Percentiles rank a stretch among this genome's conserved stretches.
Conservation (phyloP, 78 protist species). For the Dictyostelium citrinum region DNA sequence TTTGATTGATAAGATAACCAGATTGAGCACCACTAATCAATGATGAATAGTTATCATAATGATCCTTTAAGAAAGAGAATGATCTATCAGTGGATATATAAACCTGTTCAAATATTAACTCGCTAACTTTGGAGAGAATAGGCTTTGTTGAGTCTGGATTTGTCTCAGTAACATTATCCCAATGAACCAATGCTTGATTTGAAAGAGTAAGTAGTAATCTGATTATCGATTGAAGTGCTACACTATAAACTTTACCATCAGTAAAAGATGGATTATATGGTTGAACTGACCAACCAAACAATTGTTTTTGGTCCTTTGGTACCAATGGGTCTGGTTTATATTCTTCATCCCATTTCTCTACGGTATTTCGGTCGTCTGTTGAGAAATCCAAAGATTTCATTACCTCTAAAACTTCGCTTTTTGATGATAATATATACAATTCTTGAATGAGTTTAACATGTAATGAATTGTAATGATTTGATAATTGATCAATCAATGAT, state of each 20-base stretch:
- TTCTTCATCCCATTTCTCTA: constrained; percentile 23
- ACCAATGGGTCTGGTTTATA: background rate
- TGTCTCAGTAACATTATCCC: background rate
- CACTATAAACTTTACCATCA: background rate
- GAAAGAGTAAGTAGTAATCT: background rate
- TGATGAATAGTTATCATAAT: background rate
- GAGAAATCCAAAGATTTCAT: constrained; percentile 25
- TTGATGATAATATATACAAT: background rate
- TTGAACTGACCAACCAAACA: constrained; percentile 31
- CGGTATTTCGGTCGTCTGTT: background rate
- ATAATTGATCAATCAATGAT: background rate
- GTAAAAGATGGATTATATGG: background rate
- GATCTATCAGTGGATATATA: background rate
- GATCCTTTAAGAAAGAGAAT: constrained; percentile 6
- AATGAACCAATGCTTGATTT: background rate
- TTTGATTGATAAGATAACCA: background rate
- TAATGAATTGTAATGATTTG: background rate
- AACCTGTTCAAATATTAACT: background rate
- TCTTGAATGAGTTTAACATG: background rate
- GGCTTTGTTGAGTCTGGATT: background rate
- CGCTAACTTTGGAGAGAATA: background rate
- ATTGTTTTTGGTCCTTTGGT: background rate
- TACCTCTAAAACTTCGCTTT: constrained; percentile 7
- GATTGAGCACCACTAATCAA: constrained; percentile 22
- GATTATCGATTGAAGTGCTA: background rate